Conservation (phyloP, 148 eudicot genomes). For the Mesembryanthemum crystallinum region DNA sequence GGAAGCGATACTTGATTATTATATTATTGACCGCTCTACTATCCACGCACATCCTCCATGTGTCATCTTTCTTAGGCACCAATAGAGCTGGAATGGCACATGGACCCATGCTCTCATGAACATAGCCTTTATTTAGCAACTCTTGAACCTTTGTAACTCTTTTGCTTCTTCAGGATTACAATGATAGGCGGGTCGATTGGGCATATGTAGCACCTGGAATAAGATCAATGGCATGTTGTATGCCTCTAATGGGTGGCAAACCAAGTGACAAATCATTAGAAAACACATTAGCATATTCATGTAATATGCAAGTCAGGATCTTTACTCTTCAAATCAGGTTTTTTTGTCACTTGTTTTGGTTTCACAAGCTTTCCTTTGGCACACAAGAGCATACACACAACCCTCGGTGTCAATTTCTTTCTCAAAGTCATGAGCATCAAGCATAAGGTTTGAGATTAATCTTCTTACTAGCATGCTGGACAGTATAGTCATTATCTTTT, state of each 20-base stretch:
- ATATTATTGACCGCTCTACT: slow-evolving; percentile 3
- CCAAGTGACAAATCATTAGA: neutral
- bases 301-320: neutral
- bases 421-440: too few relatives aligned
- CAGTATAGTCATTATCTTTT: neutral
- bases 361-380: too few relatives aligned
- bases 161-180: neutral
- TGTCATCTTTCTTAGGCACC: slow-evolving; percentile 6
- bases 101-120: slow-evolving; percentile 1
- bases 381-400: too few relatives aligned
- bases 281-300: neutral
- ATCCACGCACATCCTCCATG: slow-evolving; percentile 8
- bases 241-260: neutral
- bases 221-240: slow-evolving; percentile 8
- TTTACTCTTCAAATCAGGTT: neutral
- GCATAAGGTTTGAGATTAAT: neutral
- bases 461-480: neutral
- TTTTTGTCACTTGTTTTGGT: too few relatives aligned
- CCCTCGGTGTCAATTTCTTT: too few relatives aligned
- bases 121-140: neutral
- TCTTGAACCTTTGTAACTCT: slow-evolving; percentile 9
- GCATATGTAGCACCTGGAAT: neutral
- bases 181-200: neutral
- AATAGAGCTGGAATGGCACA: neutral
- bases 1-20: slow-evolving; percentile 6